Base-by-base conservation (phyloP, 75 land plant genomes). In the Pinus taeda region DNA sequence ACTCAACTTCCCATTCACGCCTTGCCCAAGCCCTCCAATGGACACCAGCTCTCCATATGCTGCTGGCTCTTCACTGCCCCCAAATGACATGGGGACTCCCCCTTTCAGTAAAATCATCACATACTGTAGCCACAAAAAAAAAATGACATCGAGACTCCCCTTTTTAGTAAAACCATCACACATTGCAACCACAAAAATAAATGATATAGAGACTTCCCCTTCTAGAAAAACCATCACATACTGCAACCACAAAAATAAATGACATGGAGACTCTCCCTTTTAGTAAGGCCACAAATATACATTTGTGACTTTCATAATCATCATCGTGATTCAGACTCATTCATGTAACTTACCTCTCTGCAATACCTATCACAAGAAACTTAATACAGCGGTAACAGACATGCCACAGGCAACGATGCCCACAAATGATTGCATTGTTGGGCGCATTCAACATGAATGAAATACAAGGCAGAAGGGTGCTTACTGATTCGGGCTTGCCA, bases 401-500 rank as follows among this genome's bases (percentile, higher is more conserved):
- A 49, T 49, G 12, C 9, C 55, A 49, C 55, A 49, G 1, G 55
- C 11, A 49, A 49, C 55, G 12, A 49, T 49, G 55, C 55, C 12
- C 55, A 49, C 1, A 8, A 9, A 49, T 49, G 12, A 49, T 49
- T 49, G 12, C 55, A 49, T 49, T 49, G 55, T 49, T 49, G 55
- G 55, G 55, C 9, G 12, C 12, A 49, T 49, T 49, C 55, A 49
- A 49, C 55, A 33, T 33, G 33, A 2, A 37, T 6, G 26, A 30
- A 67, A 60, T 61, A 53, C 3, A 20, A 15, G 17, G 53, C 15
- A 60, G 29, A 70, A 39, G 45, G 36, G 58, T 26, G 61, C 75
- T 69, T 74, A 95, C 98, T 74, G 91, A 88, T 80, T 96, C 98
- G 1, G 97, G 94, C 79, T 96, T 96, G 81, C 97, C 91, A 30